These are phyloP conservation scores for Lycium ferocissimum DNA, from an alignment of 257 asterid species.

Conservation along the genomic window DNA sequence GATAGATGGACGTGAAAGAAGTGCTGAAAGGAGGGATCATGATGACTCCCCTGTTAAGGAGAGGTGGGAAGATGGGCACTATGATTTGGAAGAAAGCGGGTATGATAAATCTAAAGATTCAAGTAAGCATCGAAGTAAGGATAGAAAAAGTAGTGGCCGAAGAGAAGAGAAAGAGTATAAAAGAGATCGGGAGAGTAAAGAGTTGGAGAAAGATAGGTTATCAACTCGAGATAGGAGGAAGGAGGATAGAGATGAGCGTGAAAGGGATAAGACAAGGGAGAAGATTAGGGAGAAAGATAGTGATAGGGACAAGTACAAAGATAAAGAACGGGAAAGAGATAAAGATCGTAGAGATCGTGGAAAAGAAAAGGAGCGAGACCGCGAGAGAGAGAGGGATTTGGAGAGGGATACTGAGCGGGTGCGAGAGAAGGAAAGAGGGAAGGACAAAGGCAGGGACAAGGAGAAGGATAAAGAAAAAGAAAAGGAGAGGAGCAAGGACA, in stretches of 20 bases:
- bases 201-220: slow-evolving; percentile 50
- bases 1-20: slow-evolving; percentile 52
- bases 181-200: slow-evolving; percentile 60
- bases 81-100: slow-evolving; percentile 55
- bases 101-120: slow-evolving; percentile 56
- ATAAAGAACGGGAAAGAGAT: slow-evolving; percentile 69
- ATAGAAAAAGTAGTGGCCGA: slow-evolving; percentile 58
- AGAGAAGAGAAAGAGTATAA: slow-evolving; percentile 76
- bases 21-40: slow-evolving; percentile 57
- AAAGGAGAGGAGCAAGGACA: slow-evolving; percentile 69
- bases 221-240: slow-evolving; percentile 68
- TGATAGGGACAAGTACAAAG: slow-evolving; percentile 68
- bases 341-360: slow-evolving; percentile 57
- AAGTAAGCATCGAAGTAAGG: slow-evolving; percentile 65
- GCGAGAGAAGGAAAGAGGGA: slow-evolving; percentile 56
- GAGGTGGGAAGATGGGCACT: slow-evolving; percentile 63
- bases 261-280: slow-evolving; percentile 59
- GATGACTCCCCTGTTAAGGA: slow-evolving; percentile 59
- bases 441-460: slow-evolving; percentile 55
- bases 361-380: slow-evolving; percentile 64
- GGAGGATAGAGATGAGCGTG: slow-evolving; percentile 72
- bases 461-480: slow-evolving; percentile 60
- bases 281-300: slow-evolving; percentile 60
- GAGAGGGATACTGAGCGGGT: slow-evolving; percentile 48
- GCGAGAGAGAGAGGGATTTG: slow-evolving; percentile 61